Base-by-base conservation (phyloP, 164 flowering plant species). In the Malania oleifera region DNA sequence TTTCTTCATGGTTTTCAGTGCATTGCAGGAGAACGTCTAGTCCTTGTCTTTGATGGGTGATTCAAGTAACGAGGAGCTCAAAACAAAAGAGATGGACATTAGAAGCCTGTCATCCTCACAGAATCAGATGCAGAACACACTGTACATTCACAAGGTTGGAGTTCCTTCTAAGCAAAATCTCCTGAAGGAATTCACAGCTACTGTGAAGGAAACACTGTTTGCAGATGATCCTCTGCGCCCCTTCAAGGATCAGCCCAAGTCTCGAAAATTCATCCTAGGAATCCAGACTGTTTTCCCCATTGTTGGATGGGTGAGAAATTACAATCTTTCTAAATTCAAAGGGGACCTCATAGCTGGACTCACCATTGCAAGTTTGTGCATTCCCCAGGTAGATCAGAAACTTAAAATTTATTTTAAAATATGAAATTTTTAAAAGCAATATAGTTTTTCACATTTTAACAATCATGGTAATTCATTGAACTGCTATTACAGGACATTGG, bases 361-460 rank as follows among this genome's bases (percentile, higher is more conserved):
- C 51, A 86, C 92, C 41, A 86, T 89, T 74, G 96, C 96, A 15
- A 89, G 92, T 67, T 85, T 89, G 38, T 81, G 87, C 74, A 86
- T 89, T 62, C 96, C 96, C 67, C 96, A 89, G 92, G 90, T 85
- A 71, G 35, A 48, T 45, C 38, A 28, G 7, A 38, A 17, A 1
- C 29, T 37, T 19, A 7, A 5, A 26, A 23, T 11, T 20, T 20
- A 18, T 28, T 13, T n/a, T 28, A 17, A 20, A 40, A 17, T 23
- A 29, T 10, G 59, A 25, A 2, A 25, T n/a, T n/a, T n/a, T n/a
- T n/a, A 10, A n/a, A 37, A 41, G 39, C 46, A 14, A 11, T 52
- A 40, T 19, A 5, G 10, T 34, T 9, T n/a, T 45, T 13, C 34
- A 20, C 17, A 41, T 26, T 15, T 29, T 11, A 26, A 47, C 34